Base-by-base conservation (phyloP, 2,329 filamentous ascomycete species). In the Setomelanomma holmii region DNA sequence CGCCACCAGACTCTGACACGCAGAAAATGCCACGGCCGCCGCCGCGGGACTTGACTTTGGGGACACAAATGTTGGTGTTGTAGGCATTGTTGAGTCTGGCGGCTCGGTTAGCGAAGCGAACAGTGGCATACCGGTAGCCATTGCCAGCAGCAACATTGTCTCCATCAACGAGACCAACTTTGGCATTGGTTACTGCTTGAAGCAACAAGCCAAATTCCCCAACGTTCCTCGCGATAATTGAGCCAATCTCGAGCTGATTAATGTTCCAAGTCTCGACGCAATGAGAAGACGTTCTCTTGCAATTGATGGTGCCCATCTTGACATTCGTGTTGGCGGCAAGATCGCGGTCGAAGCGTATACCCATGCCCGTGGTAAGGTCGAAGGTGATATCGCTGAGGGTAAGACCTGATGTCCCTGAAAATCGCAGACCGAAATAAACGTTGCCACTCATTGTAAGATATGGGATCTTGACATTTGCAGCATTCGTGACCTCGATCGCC, bases 181-280 rank as follows among this genome's bases (percentile, higher is more conserved):
- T 62, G 0, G 80, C 82, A 52, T 85, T 84, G 4, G 70, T 78
- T 0, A 82, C 82, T 35, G 76, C 78, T 49, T 86, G 83, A 23
- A 86, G 68, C 14, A 86, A 75, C n/a, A 86, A 58, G 0, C 82
- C 83, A n/a, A 72, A 83, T 68, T 86, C 82, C 36, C 82, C 82
- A 2, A 83, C 79, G 52, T 85, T 72, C 7, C 74, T 73, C 1
- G 82, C 83, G 30, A 85, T 79, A 36, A 86, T 83, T 16, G 74
- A 69, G 58, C 77, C 76, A 60, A 86, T 81, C 1, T 67, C 74
- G 2, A 86, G 75, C 10, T 80, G 79, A 56, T 84, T 78, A 36
- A 85, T 85, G 66, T 85, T 85, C 81, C 82, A 85, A 0, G 80
- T 83, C 70, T 86, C 83, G 27, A 86, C 81, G 2, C 81, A 82